Base-by-base conservation (phyloP, 2,329 filamentous ascomycete species). In the Talaromyces piceae region DNA sequence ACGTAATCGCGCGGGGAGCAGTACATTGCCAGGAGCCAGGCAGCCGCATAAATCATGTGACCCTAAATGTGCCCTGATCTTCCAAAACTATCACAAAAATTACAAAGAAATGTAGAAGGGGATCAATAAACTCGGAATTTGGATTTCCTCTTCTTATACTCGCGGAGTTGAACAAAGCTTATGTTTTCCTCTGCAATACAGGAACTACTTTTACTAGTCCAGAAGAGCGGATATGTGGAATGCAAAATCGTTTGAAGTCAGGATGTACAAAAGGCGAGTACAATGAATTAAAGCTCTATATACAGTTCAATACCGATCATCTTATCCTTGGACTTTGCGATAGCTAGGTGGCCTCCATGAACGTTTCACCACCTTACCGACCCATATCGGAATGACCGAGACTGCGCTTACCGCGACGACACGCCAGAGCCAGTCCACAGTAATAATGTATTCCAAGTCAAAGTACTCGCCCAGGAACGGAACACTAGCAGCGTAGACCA, bases 281-380 rank as follows among this genome's bases (percentile, higher is more conserved):
- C 33, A 37, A 9, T 37, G 33, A 20, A 43, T 23, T 18, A 43
- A 25, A 12, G 20, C 12, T 43, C 13, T 43, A 43, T 43, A 43
- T 43, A 43, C 39, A 43, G 13, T 43, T 23, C 9, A 16, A 16
- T n/a, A 12, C 11, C 20, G 22, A 26, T 43, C 39, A n/a, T 43
- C 41, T 39, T 55, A 72, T 5, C 70, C 71, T 45, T 70, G 64
- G 11, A 98, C 91, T 75, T 98, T 98, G 63, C 93, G 80, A 73
- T 96, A 97, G 64, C 87, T 95, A 18, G 91, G 91, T 56, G 93
- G 93, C 71, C 87, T 91, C 77, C 95, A 84, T 54, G 83, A 89
- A 63, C 89, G 79, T 61, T 87, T 79, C 58, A 96, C 86, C 54
- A 94, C 69, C 74, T 97, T 97, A 18, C 81, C 89, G 47, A 82